Percentiles rank a stretch among this genome's conserved stretches.
Evolutionary conservation across 192 early-diverging fungal genomes (phyloP).

Genomic region (Coemansia sp.): DNA sequence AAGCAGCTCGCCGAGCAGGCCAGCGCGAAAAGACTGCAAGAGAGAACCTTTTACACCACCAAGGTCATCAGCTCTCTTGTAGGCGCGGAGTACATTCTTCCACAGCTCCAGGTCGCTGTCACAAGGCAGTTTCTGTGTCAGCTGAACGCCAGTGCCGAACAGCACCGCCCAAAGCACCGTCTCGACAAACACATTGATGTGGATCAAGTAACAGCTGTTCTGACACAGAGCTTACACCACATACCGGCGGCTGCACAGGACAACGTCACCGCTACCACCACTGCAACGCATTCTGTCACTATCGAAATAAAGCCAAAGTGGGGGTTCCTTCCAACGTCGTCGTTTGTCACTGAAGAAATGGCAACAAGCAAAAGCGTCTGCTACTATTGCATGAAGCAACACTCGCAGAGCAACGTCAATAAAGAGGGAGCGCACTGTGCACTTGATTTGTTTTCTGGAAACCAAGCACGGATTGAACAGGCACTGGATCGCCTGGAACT

Average conservation of each 20-base stretch:
- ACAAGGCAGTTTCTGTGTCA: constrained; percentile 36
- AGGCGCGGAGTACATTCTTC: constrained; percentile 53
- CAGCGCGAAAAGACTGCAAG: not conserved
- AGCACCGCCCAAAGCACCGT: constrained; percentile 49
- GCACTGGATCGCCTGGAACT: constrained; percentile 39
- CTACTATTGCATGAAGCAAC: constrained; percentile 77
- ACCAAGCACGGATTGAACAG: constrained; percentile 23
- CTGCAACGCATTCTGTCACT: constrained; percentile 20
- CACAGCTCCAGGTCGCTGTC: constrained; percentile 19
- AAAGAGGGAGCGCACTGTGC: constrained; percentile 61
- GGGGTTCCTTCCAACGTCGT: constrained; percentile 63
- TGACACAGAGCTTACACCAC: constrained; percentile 54
- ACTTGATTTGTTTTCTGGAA: constrained; percentile 62
- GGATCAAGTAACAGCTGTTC: constrained; percentile 40
- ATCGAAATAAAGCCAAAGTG: constrained; percentile 75
- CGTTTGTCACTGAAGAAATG: constrained; percentile 30
- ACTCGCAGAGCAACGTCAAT: constrained; percentile 49
- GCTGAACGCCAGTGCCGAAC: constrained; percentile 30
- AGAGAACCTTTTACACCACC: constrained; percentile 11
- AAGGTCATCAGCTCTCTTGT: constrained; percentile 54
- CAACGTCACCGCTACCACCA: no score
- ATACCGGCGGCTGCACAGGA: constrained; percentile 7
- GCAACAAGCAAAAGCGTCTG: constrained; percentile 61
- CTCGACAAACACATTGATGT: constrained; percentile 51
- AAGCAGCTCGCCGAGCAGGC: not conserved